A percentile compares a stretch with the other conserved stretches of the same genome.
phyloP scores from a whole-genome alignment of 2,329 filamentous ascomycete species.

The Penicillium expansum region DNA sequence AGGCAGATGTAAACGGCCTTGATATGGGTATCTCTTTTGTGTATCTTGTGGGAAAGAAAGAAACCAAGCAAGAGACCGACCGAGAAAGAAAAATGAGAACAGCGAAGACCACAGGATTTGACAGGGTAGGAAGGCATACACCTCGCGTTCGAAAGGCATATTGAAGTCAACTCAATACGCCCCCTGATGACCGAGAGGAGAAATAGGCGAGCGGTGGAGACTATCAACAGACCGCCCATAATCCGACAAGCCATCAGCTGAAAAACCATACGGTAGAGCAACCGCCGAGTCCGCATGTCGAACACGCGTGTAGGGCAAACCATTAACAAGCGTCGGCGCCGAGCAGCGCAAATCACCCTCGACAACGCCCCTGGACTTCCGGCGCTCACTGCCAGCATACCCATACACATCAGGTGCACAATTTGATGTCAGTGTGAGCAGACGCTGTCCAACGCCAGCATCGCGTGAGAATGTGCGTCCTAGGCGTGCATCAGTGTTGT shows the following conservation, averaged over 20 bases:
- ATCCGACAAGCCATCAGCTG: conserved; percentile 21
- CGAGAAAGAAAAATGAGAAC: background rate
- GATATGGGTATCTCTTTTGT: conserved; percentile 13
- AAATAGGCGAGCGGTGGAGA: conserved; percentile 24
- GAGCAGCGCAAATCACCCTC: conserved; percentile 22
- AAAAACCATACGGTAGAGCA: conserved; percentile 17
- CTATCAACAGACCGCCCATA: conserved; percentile 21
- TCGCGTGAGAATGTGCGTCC: conserved; percentile 23
- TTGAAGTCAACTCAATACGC: conserved; percentile 13
- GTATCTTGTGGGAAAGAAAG: conserved; percentile 4
- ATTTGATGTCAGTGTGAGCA: conserved; percentile 28
- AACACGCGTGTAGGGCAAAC: conserved; percentile 41
- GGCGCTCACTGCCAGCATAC: conserved; percentile 35
- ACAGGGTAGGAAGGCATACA: background rate
- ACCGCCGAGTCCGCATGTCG: conserved; percentile 16
- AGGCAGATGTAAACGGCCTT: conserved; percentile 2
- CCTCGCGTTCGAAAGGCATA: background rate
- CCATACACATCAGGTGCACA: conserved; percentile 40
- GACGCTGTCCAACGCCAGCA: conserved; percentile 11
- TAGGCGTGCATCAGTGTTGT: conserved; percentile 15
- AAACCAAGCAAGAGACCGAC: conserved; percentile 8
- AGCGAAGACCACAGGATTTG: background rate
- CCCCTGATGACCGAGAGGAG: conserved; percentile 24
- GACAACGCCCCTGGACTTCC: conserved; percentile 18
- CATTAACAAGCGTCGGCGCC: conserved; percentile 38